Conservation (phyloP, 2,329 filamentous ascomycete genomes). For the Cladosporium sp. region DNA sequence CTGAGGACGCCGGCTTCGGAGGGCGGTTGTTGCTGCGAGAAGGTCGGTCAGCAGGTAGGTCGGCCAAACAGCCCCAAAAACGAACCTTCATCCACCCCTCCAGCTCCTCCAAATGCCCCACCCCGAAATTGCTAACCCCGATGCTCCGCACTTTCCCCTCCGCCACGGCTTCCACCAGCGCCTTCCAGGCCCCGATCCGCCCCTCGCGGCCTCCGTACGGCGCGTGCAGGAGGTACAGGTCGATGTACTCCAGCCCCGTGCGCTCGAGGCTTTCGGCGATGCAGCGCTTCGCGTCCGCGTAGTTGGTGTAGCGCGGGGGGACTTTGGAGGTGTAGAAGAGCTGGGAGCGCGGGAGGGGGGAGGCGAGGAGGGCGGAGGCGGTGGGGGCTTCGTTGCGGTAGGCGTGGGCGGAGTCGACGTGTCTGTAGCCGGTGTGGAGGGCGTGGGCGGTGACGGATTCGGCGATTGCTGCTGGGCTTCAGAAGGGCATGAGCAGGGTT, state of each 20-base stretch:
- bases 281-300: slow-evolving; percentile 58
- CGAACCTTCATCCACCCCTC: slow-evolving; percentile 45
- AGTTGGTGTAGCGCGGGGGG: slow-evolving; percentile 48
- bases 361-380: slow-evolving; percentile 46
- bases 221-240: slow-evolving; percentile 46
- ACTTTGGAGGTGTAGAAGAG: slow-evolving; percentile 61
- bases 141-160: slow-evolving; percentile 48
- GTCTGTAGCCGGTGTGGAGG: slow-evolving; percentile 50
- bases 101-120: slow-evolving; percentile 50
- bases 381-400: slow-evolving; percentile 55
- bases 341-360: slow-evolving; percentile 47
- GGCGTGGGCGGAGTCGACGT: slow-evolving; percentile 54
- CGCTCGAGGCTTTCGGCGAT: slow-evolving; percentile 58
- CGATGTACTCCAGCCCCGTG: slow-evolving; percentile 45
- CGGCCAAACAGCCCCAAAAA: neutral
- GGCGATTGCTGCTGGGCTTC: slow-evolving; percentile 50
- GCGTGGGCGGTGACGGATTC: slow-evolving; percentile 53
- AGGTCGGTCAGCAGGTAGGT: neutral
- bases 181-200: slow-evolving; percentile 47
- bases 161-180: slow-evolving; percentile 48
- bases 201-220: slow-evolving; percentile 47
- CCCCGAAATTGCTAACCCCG: slow-evolving; percentile 51
- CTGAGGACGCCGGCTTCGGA: slow-evolving; percentile 66
- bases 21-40: slow-evolving; percentile 21
- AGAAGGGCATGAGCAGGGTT: slow-evolving; percentile 3